Percentiles rank a stretch among this genome's conserved stretches.
phyloP scores from a whole-genome alignment of 2,329 filamentous ascomycete genomes.

The Epichloe elymi region DNA sequence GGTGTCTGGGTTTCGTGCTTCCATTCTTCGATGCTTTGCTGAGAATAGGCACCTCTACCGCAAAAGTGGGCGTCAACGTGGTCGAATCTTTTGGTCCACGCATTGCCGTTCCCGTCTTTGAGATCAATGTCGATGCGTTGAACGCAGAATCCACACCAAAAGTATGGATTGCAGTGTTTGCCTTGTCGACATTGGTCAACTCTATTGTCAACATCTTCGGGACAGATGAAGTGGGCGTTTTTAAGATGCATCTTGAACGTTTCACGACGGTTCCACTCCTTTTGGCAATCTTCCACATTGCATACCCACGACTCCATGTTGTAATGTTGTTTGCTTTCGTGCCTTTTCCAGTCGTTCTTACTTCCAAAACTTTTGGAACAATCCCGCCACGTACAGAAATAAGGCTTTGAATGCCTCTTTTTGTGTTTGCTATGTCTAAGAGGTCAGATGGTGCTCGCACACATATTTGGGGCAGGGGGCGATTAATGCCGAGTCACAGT shows the following conservation, averaged over 20 bases:
- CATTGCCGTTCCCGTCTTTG: slow-evolving; percentile 24
- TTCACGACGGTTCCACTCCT: slow-evolving; percentile 45
- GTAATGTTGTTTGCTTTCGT: slow-evolving; percentile 70
- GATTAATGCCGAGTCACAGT: neutral
- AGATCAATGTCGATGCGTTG: slow-evolving; percentile 40
- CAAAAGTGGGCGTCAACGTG: slow-evolving; percentile 67
- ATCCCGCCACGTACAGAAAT: slow-evolving; percentile 60
- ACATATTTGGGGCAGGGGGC: neutral
- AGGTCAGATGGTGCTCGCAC: neutral
- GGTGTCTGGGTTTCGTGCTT: slow-evolving; percentile 15
- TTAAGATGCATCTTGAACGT: slow-evolving; percentile 50
- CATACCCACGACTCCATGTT: slow-evolving; percentile 63
- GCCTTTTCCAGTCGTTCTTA: slow-evolving; percentile 89
- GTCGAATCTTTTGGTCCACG: slow-evolving; percentile 45
- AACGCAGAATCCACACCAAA: slow-evolving; percentile 82
- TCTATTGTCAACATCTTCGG: slow-evolving; percentile 24
- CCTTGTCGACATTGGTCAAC: slow-evolving; percentile 47
- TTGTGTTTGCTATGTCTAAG: slow-evolving; percentile 55
- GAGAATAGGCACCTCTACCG: slow-evolving; percentile 28
- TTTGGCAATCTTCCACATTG: slow-evolving; percentile 40
- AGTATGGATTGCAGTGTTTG: slow-evolving; percentile 48
- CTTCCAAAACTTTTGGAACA: slow-evolving; percentile 69
- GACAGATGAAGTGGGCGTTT: slow-evolving; percentile 28
- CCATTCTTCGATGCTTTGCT: slow-evolving; percentile 44
- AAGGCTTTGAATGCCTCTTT: slow-evolving; percentile 70